Conservation (phyloP, 2,329 filamentous ascomycete genomes). For the Pestalotiopsis sp. region DNA sequence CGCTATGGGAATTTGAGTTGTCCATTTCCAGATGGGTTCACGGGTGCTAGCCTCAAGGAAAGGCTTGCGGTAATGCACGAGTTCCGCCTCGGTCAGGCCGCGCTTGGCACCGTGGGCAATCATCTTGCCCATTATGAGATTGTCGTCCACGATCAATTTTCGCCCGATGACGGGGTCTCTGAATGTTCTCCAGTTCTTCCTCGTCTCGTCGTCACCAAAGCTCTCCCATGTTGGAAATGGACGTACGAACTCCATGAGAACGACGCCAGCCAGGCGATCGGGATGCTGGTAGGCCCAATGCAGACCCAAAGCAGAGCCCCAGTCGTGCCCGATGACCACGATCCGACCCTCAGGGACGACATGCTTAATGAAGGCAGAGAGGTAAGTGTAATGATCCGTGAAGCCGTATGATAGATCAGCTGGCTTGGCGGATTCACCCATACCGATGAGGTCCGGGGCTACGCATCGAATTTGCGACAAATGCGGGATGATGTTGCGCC, state of each 20-base stretch:
- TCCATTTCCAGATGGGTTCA: neutral
- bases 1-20: neutral
- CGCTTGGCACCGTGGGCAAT: neutral
- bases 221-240: neutral
- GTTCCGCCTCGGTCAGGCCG: neutral
- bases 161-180: neutral
- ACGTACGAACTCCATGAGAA: neutral
- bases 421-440: neutral
- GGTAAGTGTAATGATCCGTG: neutral
- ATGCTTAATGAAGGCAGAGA: neutral
- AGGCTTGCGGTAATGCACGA: neutral
- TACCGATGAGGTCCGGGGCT: neutral
- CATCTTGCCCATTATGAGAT: neutral
- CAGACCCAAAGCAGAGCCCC: neutral
- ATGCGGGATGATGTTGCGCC: neutral
- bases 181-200: neutral
- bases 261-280: neutral
- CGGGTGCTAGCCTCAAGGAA: neutral
- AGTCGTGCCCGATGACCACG: neutral
- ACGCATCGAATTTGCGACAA: neutral
- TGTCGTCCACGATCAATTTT: neutral
- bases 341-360: neutral
- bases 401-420: neutral
- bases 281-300: neutral
- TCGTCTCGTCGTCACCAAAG: neutral